Base-by-base conservation (phyloP, 78 protist species). In the Dictyostelium intermedium region DNA sequence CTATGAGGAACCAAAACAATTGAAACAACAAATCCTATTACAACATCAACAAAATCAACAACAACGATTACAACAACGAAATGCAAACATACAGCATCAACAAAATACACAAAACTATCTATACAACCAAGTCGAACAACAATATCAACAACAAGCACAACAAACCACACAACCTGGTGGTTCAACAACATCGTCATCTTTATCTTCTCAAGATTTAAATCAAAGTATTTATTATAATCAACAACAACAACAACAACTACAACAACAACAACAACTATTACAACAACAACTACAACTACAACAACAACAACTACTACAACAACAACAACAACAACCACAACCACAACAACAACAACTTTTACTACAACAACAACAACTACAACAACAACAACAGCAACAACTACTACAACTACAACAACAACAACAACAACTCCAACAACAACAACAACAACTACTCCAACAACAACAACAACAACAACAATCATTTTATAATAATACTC, bases 31-130 rank as follows among this genome's bases (percentile, higher is more conserved):
- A 70, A 41, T 77, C 8, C 85, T 37, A 2, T 78, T 34, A 47
- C 86, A 47, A 53, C 82, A 43, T 25, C 91, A 72, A 85, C 91
- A 50, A 47, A 66, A 50, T 32, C 91, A 69, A 85, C 39, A 27
- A 47, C 82, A 47, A 30, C 66, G 76, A 85, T 41, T 27, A 83
- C 76, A 30, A 3, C 92, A 63, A 63, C 23, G 34, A 63, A 63
- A 63, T 63, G 32, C 73, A 25, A 63, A n/a, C 9, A 63, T 63
- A 25, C 56, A 77, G 25, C 83, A 74, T 3, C 91, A 85, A 56
- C 92, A 86, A 77, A 27, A 5, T 20, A 77, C 43, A 10, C 39
- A 25, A 18, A 50, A 66, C 18, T 14, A 34, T 39, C 79, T 30
- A 66, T 32, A 9, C 3, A 4, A 3, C 25, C 80, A 37, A 37